Evolutionary conservation across 2,329 filamentous ascomycete species (phyloP).

Genomic region (Botrytis hyacinthi): DNA sequence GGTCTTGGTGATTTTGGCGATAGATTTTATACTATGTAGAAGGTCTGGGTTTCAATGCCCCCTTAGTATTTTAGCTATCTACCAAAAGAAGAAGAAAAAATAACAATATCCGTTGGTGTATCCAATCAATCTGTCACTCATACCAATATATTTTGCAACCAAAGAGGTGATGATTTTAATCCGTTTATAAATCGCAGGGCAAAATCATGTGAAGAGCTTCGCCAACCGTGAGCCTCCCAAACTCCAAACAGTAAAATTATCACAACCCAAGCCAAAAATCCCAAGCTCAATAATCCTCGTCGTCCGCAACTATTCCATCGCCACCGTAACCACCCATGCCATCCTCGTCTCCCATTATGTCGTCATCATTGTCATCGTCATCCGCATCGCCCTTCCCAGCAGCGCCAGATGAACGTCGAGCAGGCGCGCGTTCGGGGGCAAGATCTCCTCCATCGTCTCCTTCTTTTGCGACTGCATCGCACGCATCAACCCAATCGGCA

Average conservation of each 20-base stretch:
- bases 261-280: not conserved
- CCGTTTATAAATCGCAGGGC: not conserved
- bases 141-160: slow-evolving; percentile 8
- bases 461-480: slow-evolving; percentile 68
- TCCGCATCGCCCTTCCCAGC: slow-evolving; percentile 35
- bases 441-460: slow-evolving; percentile 41
- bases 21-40: slow-evolving; percentile 86
- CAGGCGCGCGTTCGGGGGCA: slow-evolving; percentile 30
- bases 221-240: slow-evolving; percentile 12
- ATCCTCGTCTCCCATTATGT: slow-evolving; percentile 43
- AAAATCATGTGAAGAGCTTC: slow-evolving; percentile 1
- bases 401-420: slow-evolving; percentile 25
- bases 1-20: slow-evolving; percentile 95
- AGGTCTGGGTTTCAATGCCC: not conserved
- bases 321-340: slow-evolving; percentile 53
- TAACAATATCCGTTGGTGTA: not conserved
- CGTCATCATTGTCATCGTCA: slow-evolving; percentile 40
- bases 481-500: slow-evolving; percentile 97
- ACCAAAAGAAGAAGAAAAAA: not conserved
- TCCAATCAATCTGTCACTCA: not conserved
- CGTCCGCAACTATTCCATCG: slow-evolving; percentile 53
- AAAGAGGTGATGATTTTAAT: not conserved
- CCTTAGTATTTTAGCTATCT: slow-evolving; percentile 3
- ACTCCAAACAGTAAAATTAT: slow-evolving; percentile 10
- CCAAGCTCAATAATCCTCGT: slow-evolving; percentile 51